Evolutionary conservation across 2,329 filamentous ascomycete genomes (phyloP).

Genomic region (Dendryphion nanum): DNA sequence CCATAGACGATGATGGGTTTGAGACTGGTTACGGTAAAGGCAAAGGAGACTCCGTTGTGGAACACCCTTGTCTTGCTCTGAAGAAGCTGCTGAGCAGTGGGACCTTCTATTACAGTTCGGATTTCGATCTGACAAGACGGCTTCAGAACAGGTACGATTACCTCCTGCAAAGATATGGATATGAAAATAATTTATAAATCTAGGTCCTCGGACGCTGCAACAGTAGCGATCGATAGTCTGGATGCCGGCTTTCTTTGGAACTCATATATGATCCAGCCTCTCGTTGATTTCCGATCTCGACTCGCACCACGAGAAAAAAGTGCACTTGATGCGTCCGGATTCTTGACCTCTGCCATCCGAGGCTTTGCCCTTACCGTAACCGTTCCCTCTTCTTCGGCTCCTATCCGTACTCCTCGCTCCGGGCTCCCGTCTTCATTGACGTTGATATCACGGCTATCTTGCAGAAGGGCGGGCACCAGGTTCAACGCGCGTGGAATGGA

Average conservation of each 20-base stretch:
- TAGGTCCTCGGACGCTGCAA: constrained; percentile 70
- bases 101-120: constrained; percentile 97
- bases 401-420: constrained; percentile 62
- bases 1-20: constrained; percentile 53
- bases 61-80: constrained; percentile 86
- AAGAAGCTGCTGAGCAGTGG: constrained; percentile 91
- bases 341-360: constrained; percentile 89
- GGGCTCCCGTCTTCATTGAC: constrained; percentile 82
- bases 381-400: constrained; percentile 73
- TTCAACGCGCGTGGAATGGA: constrained; percentile 98
- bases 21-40: constrained; percentile 53
- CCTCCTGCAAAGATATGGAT: neutral
- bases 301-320: constrained; percentile 72
- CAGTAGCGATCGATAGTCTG: constrained; percentile 88
- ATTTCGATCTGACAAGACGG: constrained; percentile 93
- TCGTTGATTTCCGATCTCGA: constrained; percentile 84
- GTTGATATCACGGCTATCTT: constrained; percentile 88
- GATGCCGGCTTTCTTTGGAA: constrained; percentile 97
- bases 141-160: constrained; percentile 79
- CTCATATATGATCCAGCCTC: constrained; percentile 93
- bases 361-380: constrained; percentile 88
- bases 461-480: constrained; percentile 83
- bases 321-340: constrained; percentile 79
- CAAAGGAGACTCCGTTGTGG: constrained; percentile 67
- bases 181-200: neutral